Evolutionary conservation across 345 rosid genomes (phyloP), one percentile per base, ranked within the genome.

Genomic region (Salix purpurea): DNA sequence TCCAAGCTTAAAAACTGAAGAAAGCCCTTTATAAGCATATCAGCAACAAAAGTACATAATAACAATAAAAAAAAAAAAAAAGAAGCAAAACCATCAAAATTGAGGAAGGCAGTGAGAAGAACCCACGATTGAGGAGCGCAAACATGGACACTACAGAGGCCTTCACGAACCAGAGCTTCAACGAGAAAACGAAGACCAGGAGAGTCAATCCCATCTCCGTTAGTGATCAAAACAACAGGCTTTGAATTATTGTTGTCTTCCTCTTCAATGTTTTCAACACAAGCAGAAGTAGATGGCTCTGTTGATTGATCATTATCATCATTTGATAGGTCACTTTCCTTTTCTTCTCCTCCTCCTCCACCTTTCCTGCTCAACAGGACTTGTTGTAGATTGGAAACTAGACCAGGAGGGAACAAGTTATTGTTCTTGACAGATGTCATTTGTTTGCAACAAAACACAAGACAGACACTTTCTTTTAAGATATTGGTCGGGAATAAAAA

Each of bases 41-140:
- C 18, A 68, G 4, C 4, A 11, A 70, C 37, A 40, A 40, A 40
- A 40, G 18, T 0, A 11, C 58, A 56, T 19, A 5, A 46, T 4
- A 24, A 60, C 56, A 52, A 72, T 21, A 37, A 58, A 26, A 56
- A 39, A 15, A 37, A 50, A 60, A n/a, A n/a, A n/a, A n/a, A n/a
- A n/a, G n/a, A n/a, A n/a, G n/a, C 28, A 42, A 34, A 5, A 64
- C 10, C 8, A 28, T 16, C 4, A 72, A 50, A 58, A 52, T 19
- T 5, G 23, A 15, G 44, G 71, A 5, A 71, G 24, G 30, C 16
- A 36, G 42, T 65, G 65, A n/a, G 44, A 69, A 67, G 32, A 78
- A 67, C 97, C 81, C 84, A 96, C 98, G 84, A 93, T 87, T 92
- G 97, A 76, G 98, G 98, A 65, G 94, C 98, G 86, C 94, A 90